Evolutionary conservation across 1,284 basidiomycete species (phyloP), one percentile per base, ranked within the genome.

Genomic region (Neolentinus lepideus): DNA sequence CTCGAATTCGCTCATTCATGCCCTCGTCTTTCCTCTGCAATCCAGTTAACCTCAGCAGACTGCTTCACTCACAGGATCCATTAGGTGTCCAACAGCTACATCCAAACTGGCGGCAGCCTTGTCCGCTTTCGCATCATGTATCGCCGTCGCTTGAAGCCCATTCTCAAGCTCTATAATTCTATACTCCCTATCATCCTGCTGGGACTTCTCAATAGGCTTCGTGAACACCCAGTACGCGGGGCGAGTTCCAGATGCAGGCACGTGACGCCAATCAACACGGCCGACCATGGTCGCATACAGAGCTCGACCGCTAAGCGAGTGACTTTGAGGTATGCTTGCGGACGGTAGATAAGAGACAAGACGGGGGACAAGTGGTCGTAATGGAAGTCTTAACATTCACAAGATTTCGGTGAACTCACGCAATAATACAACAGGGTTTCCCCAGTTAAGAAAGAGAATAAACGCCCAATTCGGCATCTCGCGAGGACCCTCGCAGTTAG

Each of bases 41-140:
- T 16, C 16, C 43, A 46, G 19, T 10, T n/a, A 46, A 19, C 19
- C 43, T 25, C 24, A 46, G 24, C n/a, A 50, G 47, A 50, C 8
- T 6, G 19, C 19, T 29, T 46, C 16, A 78, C 90, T 72, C 65
- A 91, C 92, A 4, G 96, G 97, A 69, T 99, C 97, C 46, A 82
- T 85, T 57, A 99, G 74, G 71, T 99, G 96, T 1, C 97, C 97
- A 1, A 98, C 94, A 19, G 90, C 90, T 50, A 99, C 94, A 72
- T 97, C 93, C 70, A 99, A 79, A 64, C 92, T 94, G 0, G 96
- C 97, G 0, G 94, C 92, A 3, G 94, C 90, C 75, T 97, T 98
- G 75, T 99, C 97, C 4, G 94, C 87, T 63, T 86, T 85, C 0
- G 81, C 73, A 68, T 99, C 97, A 59, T 91, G 90, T 21, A 98